Conservation (phyloP, 148 eudicot species). For the Nyssa sinensis region DNA sequence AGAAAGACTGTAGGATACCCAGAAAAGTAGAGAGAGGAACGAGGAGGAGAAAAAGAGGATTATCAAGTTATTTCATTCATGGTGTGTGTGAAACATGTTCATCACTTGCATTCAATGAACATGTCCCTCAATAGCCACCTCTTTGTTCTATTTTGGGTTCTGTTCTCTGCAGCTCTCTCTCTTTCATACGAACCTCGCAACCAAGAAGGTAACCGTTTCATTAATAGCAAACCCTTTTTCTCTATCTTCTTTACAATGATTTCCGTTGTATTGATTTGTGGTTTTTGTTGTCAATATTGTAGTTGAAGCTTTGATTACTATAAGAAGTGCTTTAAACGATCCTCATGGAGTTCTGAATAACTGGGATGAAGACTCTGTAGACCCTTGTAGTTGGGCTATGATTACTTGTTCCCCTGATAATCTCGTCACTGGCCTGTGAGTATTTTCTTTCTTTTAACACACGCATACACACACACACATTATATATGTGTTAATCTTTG, state of each 20-base stretch:
- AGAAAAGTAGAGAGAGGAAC: background rate
- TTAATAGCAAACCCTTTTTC: background rate
- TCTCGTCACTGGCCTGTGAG: conserved; percentile 71
- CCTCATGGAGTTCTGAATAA: conserved; percentile 73
- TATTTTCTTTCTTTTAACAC: conserved; percentile 1
- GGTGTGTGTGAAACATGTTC: conserved; percentile 4
- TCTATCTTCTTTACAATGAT: background rate
- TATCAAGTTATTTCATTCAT: background rate
- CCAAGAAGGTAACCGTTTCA: conserved; percentile 58
- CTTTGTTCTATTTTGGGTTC: conserved; percentile 19
- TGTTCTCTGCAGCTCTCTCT: conserved; percentile 28
- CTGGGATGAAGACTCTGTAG: conserved; percentile 97
- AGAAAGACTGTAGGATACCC: background rate
- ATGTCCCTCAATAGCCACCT: conserved; percentile 18
- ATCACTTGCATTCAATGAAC: conserved; percentile 10
- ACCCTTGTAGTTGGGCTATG: conserved; percentile 99
- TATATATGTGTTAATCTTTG: background rate
- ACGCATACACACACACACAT: background rate
- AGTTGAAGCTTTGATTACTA: conserved; percentile 81
- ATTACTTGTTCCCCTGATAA: conserved; percentile 87
- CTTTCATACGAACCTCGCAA: conserved; percentile 67
- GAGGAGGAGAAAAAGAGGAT: background rate
- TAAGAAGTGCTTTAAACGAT: conserved; percentile 55
- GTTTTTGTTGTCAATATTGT: conserved; percentile 15
- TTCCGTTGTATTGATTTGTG: background rate